Percentiles rank a stretch among this genome's conserved stretches.
These are phyloP conservation scores for Tetrahymena elliotti DNA, from an alignment of 73 alveolate genomes.

Conservation along the genomic window DNA sequence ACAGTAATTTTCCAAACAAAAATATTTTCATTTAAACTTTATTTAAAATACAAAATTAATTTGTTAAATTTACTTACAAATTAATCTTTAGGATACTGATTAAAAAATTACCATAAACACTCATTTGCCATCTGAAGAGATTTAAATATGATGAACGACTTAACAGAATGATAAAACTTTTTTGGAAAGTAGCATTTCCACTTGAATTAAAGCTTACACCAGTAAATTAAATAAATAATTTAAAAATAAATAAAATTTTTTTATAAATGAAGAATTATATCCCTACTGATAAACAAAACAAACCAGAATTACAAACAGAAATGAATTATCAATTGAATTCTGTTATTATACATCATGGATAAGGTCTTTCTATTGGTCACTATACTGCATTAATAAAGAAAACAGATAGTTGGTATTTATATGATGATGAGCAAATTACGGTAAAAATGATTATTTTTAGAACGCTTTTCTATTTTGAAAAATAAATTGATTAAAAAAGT, in stretches of 20 bases:
- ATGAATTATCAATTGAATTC: constrained; percentile 9
- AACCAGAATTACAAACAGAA: not conserved
- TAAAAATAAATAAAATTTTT: not conserved
- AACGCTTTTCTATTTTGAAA: not conserved
- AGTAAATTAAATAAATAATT: not conserved
- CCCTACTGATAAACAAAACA: not conserved
- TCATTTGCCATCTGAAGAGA: constrained; percentile 23
- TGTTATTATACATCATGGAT: constrained; percentile 28
- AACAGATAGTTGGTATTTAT: constrained; percentile 14
- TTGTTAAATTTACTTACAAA: not conserved
- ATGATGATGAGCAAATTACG: constrained; percentile 36
- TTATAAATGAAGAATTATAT: not conserved
- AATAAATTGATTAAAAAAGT: not conserved
- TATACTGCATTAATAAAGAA: constrained; percentile 16
- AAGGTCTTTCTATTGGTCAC: constrained; percentile 35
- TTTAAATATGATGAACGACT: constrained; percentile 36
- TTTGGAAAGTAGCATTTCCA: constrained; percentile 22
- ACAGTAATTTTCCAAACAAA: constrained; percentile 1
- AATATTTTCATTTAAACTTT: too few relatives aligned
- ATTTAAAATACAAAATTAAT: too few relatives aligned
- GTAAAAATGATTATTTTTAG: not conserved
- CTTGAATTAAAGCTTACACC: not conserved
- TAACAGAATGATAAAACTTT: constrained; percentile 20
- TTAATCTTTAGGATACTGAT: not conserved
- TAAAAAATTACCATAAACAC: constrained; percentile 1